Conservation (phyloP, 345 rosid genomes). For the Physaria fendleri region DNA sequence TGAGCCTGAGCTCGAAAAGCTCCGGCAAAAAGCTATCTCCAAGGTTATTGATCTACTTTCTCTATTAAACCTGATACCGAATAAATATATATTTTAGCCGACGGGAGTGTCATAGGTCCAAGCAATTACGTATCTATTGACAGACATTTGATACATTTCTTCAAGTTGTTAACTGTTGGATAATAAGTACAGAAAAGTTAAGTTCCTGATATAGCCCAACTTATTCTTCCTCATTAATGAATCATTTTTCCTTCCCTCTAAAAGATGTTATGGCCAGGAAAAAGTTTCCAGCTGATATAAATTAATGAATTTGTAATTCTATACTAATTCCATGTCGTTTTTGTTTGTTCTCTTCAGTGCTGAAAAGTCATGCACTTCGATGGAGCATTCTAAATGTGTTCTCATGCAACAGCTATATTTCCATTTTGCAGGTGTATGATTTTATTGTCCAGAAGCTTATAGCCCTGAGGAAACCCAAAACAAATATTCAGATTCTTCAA, state of each 20-base stretch:
- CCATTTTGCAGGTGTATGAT: constrained; percentile 67
- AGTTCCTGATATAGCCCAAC: too few species aligned
- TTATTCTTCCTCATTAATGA: too few species aligned
- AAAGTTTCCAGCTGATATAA: too few species aligned
- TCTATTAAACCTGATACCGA: neutral
- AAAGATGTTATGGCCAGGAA: too few species aligned
- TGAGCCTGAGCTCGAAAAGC: constrained; percentile 94
- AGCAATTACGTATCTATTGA: too few species aligned
- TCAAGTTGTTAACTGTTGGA: too few species aligned
- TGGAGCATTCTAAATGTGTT: neutral
- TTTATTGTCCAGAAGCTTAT: constrained; percentile 95
- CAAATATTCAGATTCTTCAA: constrained; percentile 97
- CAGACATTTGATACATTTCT: too few species aligned
- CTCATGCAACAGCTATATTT: constrained; percentile 33
- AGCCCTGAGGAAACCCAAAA: constrained; percentile 95
- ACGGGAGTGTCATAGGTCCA: too few species aligned
- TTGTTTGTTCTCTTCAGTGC: constrained; percentile 7
- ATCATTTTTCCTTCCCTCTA: too few species aligned
- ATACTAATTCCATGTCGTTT: too few species aligned
- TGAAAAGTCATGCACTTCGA: constrained; percentile 1
- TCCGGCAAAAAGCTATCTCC: constrained; percentile 87
- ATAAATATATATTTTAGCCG: constrained; percentile 30
- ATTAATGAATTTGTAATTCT: too few species aligned
- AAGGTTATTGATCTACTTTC: constrained; percentile 47
- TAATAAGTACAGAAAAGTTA: too few species aligned